Evolutionary conservation across 2,329 filamentous ascomycete species (phyloP).

Genomic region (Stagonosporopsis tanaceti): DNA sequence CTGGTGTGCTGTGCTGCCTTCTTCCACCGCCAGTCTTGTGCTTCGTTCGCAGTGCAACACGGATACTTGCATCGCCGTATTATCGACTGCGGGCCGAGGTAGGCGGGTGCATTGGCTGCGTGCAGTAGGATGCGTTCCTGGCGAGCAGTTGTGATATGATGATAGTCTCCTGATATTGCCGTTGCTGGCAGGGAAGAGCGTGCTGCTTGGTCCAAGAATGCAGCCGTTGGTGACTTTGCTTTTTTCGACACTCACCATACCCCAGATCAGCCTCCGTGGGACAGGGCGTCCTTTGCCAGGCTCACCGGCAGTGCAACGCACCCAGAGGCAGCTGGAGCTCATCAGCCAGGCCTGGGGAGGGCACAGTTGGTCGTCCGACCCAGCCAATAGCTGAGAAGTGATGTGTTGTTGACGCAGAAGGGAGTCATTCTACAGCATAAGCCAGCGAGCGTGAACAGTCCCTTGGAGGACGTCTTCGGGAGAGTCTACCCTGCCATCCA

Average conservation of each 20-base stretch:
- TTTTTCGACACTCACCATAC: constrained; percentile 26
- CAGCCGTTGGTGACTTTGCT: constrained; percentile 24
- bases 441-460: not conserved
- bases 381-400: constrained; percentile 17
- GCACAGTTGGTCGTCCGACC: constrained; percentile 28
- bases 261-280: constrained; percentile 34
- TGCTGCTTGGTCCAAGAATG: constrained; percentile 13
- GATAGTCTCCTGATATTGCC: constrained; percentile 22
- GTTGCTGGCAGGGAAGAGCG: constrained; percentile 7
- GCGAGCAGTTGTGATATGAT: constrained; percentile 29
- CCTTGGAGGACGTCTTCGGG: not conserved
- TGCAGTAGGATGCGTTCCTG: constrained; percentile 15
- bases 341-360: constrained; percentile 19
- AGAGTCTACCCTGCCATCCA: not conserved
- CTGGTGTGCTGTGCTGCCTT: constrained; percentile 3
- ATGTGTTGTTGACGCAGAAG: constrained; percentile 4
- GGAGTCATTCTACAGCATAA: not conserved
- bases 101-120: not conserved
- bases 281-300: constrained; percentile 19
- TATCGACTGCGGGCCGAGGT: constrained; percentile 32
- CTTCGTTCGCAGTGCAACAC: constrained; percentile 23
- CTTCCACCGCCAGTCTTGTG: constrained; percentile 23
- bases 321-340: constrained; percentile 24
- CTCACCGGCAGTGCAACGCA: constrained; percentile 33
- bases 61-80: constrained; percentile 30